Conservation (phyloP, 495 filamentous ascomycete species). For the Xylaria longipes region DNA sequence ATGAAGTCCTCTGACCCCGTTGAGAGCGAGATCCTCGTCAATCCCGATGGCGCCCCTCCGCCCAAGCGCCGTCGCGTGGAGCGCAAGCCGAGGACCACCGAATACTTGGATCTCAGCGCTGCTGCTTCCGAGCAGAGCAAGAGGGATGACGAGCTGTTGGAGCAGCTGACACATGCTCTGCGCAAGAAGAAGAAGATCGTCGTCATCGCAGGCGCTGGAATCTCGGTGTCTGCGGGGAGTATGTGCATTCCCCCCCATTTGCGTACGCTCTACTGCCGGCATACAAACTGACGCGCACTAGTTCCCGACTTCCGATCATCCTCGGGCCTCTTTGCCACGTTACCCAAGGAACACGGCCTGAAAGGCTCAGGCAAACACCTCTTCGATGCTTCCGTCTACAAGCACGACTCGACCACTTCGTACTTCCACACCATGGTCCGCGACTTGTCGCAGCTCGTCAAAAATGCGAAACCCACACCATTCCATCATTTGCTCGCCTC, state of each 20-base stretch:
- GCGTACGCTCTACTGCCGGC: constrained; percentile 3
- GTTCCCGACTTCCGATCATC: constrained; percentile 97
- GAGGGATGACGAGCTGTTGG: constrained; percentile 59
- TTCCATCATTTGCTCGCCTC: constrained; percentile 96
- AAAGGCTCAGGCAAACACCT: constrained; percentile 94
- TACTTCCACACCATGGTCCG: constrained; percentile 97
- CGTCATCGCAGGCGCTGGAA: constrained; percentile 93
- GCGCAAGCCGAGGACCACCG: constrained; percentile 75
- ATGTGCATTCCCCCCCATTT: constrained; percentile 50
- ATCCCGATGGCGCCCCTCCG: constrained; percentile 68
- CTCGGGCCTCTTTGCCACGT: constrained; percentile 81
- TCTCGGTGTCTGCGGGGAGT: constrained; percentile 96
- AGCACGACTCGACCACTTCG: constrained; percentile 81
- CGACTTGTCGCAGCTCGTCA: constrained; percentile 75
- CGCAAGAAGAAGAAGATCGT: constrained; percentile 94
- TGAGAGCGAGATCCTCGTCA: constrained; percentile 53
- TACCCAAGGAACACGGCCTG: constrained; percentile 83
- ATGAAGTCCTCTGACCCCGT: constrained; percentile 44
- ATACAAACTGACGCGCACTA: constrained; percentile 46
- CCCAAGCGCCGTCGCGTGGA: constrained; percentile 75
- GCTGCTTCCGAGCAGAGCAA: constrained; percentile 49
- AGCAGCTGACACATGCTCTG: constrained; percentile 74
- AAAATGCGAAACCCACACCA: constrained; percentile 77
- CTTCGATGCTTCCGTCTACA: constrained; percentile 97
- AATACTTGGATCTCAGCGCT: constrained; percentile 72